Base-by-base conservation (phyloP, 2,329 filamentous ascomycete species). In the Fusarium concolor region DNA sequence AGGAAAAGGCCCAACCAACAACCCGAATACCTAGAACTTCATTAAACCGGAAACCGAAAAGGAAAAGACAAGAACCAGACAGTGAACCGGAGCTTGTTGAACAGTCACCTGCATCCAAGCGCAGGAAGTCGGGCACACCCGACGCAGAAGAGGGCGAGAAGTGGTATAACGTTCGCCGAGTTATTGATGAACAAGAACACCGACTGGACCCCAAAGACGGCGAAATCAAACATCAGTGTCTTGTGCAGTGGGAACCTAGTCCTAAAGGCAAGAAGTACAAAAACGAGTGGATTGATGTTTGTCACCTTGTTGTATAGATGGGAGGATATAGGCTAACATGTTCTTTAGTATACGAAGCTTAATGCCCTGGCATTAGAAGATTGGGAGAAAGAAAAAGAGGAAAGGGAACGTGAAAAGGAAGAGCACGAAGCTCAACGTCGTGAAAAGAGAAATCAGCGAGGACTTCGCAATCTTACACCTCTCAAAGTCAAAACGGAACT, bases 161-260 rank as follows among this genome's bases (percentile, higher is more conserved):
- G 35, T 82, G 79, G 79, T 81, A 56, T 29, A 63, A 46, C 14
- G 78, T 82, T 59, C 73, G 63, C n/a, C 65, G 65, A 12, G 80
- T 82, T 28, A 51, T 82, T 45, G 72, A 77, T 45, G 79, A 82
- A 68, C 50, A 11, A 14, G 14, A 33, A 33, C 14, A 33, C 14
- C 17, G 26, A 9, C 15, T 22, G 15, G 7, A 46, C 20, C 14
- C n/a, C 14, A 11, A 28, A 12, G 50, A 65, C 37, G 69, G 68
- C 37, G 29, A 62, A 8, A 74, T 71, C 28, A 60, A 61, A 35
- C 64, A 74, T 15, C 68, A 79, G 56, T 82, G 80, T 43, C 63
- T 80, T 18, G 76, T 82, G 15, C 76, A 80, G 56, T 82, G 80
- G 79, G 77, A 77, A 52, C 73, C 76, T 61, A 68, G 78, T 50